Conservation (phyloP, 768 basidiomycete genomes). For the Boletus tomentosulus region DNA sequence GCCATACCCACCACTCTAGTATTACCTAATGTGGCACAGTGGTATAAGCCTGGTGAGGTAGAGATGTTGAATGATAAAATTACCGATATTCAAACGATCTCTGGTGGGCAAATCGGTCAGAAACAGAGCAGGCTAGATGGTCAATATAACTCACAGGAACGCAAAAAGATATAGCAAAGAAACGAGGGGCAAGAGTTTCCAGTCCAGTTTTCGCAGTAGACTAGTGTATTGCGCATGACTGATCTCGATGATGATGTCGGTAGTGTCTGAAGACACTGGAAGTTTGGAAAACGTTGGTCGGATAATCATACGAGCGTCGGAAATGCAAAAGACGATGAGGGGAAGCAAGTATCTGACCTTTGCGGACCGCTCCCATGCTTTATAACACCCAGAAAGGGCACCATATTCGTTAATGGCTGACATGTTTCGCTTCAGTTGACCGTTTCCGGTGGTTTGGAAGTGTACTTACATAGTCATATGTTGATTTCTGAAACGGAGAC, state of each 20-base stretch:
- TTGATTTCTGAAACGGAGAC: neutral
- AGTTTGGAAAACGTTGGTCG: neutral
- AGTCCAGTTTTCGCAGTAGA: neutral
- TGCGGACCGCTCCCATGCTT: neutral
- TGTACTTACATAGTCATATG: neutral
- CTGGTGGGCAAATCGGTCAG: neutral
- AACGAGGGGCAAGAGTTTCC: neutral
- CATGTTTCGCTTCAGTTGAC: neutral
- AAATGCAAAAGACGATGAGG: neutral
- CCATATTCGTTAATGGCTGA: neutral
- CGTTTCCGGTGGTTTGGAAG: neutral
- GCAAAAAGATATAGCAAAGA: neutral
- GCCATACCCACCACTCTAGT: neutral
- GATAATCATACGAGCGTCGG: neutral
- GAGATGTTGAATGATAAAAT: no score
- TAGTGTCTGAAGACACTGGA: neutral
- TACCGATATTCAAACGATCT: neutral
- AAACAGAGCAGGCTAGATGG: neutral
- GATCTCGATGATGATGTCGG: neutral
- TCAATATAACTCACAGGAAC: neutral
- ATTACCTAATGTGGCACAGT: neutral
- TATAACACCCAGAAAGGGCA: neutral
- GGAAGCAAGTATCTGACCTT: neutral
- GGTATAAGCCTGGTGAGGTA: neutral
- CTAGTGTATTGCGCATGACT: neutral